Conservation (phyloP, 768 basidiomycete species). For the Lactarius hengduanensis region DNA sequence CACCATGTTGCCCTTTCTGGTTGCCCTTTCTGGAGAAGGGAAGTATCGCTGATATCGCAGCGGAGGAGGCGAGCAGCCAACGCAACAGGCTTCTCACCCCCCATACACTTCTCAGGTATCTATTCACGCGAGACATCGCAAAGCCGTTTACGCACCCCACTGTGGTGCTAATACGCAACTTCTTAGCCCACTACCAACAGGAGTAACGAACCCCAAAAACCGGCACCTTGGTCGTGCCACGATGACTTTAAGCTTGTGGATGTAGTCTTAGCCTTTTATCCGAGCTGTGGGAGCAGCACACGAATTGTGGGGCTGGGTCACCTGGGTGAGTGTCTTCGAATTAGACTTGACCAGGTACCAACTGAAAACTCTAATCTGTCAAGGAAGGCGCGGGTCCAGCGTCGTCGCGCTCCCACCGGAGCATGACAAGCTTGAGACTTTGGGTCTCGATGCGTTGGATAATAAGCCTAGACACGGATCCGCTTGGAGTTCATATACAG, state of each 20-base stretch:
- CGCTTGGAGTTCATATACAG: neutral
- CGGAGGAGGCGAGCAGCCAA: neutral
- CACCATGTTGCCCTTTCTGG: neutral
- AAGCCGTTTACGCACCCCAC: neutral
- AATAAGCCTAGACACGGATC: neutral
- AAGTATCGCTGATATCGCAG: neutral
- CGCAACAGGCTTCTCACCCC: neutral
- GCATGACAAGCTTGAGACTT: slow-evolving; percentile 2
- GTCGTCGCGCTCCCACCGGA: slow-evolving; percentile 2
- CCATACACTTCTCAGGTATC: neutral
- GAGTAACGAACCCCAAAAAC: neutral
- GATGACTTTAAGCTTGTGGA: neutral
- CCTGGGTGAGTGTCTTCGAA: neutral
- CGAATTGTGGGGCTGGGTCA: neutral
- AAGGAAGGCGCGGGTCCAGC: neutral
- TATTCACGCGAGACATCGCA: neutral
- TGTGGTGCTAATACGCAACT: neutral
- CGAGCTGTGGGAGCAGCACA: neutral
- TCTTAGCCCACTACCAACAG: neutral
- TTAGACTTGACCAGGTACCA: neutral
- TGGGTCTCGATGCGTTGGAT: neutral
- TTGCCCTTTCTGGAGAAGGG: neutral
- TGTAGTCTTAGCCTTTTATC: neutral
- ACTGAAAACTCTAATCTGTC: neutral
- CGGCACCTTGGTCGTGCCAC: slow-evolving; percentile 3